Percentiles rank a stretch among this genome's conserved stretches.
These are phyloP conservation scores for Russula abietina DNA, from an alignment of 768 basidiomycete genomes.

Conservation along the genomic window DNA sequence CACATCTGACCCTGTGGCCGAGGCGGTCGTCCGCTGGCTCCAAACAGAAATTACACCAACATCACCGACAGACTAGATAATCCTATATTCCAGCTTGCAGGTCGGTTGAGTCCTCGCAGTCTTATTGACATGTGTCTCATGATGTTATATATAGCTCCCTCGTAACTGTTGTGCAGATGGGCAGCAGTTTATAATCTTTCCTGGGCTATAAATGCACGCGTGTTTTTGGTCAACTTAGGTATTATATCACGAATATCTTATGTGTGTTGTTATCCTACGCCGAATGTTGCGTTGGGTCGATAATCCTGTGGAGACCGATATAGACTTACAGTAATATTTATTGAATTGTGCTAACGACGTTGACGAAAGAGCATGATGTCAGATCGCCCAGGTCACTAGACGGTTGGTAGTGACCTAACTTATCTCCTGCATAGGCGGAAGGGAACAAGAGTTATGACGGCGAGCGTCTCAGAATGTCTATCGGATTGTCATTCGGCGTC, in stretches of 20 bases:
- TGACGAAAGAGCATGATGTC: no score
- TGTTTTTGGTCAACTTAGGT: background rate
- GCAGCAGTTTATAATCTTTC: background rate
- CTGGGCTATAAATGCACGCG: background rate
- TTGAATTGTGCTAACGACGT: no score
- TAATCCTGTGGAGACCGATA: background rate
- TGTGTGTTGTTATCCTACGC: background rate
- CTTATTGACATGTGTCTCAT: background rate
- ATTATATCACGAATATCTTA: background rate
- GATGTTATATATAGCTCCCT: background rate
- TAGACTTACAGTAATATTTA: background rate
- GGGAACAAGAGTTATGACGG: no score
- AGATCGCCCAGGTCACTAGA: no score
- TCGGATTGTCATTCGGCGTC: no score
- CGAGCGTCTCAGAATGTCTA: no score
- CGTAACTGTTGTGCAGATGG: background rate
- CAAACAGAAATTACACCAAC: constrained; percentile 23
- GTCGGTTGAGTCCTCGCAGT: background rate
- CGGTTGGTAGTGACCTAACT: no score
- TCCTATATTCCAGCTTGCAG: background rate
- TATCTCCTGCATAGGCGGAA: no score
- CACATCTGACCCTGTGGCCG: constrained; percentile 23
- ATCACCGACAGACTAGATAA: constrained; percentile 13
- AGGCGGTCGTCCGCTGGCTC: constrained; percentile 26
- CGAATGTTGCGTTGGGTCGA: background rate